Percentiles rank a stretch among this genome's conserved stretches.
Evolutionary conservation across 345 rosid genomes (phyloP).

Genomic region (Brassica rapa): DNA sequence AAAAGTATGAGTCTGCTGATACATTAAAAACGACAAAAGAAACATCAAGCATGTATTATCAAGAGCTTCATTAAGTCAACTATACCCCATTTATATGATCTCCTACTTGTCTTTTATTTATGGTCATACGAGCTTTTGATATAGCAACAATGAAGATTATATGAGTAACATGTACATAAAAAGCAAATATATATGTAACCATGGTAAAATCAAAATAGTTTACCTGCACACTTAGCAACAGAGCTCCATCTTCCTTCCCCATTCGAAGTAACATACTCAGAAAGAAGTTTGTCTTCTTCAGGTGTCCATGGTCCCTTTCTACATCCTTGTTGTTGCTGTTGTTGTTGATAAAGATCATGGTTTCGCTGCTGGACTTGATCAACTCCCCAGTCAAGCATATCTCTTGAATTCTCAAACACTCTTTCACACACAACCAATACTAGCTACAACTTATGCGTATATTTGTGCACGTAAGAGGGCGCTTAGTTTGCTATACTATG

Average conservation of each 20-base stretch:
- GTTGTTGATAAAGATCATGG: constrained; percentile 27
- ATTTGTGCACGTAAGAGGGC: not conserved
- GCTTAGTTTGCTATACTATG: constrained; percentile 26
- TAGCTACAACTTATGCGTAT: not conserved
- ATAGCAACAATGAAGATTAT: not conserved
- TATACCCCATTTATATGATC: constrained; percentile 6
- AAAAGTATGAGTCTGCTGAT: not conserved
- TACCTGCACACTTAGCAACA: constrained; percentile 67
- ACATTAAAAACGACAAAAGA: not conserved
- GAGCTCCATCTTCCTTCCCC: constrained; percentile 93
- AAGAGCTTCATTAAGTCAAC: constrained; percentile 23
- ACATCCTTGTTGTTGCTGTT: constrained; percentile 45
- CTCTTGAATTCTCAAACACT: constrained; percentile 25
- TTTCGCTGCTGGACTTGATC: constrained; percentile 31
- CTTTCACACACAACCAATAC: constrained; percentile 11
- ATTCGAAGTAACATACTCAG: constrained; percentile 53
- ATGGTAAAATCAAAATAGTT: not conserved
- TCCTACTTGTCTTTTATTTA: not conserved
- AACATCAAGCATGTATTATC: not conserved
- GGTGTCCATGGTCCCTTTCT: constrained; percentile 93
- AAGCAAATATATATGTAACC: not conserved
- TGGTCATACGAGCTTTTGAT: not conserved
- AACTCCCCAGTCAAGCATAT: constrained; percentile 54
- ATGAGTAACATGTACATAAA: not conserved
- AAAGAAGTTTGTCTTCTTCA: constrained; percentile 70